Conservation (phyloP, 2,329 filamentous ascomycete genomes). For the Myriosclerotinia duriaeana region DNA sequence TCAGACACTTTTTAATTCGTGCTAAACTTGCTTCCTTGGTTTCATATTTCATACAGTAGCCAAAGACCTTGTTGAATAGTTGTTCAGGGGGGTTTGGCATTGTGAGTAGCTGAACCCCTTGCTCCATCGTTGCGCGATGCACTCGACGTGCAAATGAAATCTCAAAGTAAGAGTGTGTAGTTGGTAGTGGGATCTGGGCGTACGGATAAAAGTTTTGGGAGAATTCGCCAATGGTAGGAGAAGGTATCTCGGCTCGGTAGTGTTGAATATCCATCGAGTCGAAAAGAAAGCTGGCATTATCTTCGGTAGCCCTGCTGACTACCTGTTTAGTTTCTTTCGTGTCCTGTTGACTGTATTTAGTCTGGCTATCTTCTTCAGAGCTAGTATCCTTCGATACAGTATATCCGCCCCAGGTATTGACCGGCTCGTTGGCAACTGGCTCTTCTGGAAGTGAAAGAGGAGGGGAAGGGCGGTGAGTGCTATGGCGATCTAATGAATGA, state of each 20-base stretch:
- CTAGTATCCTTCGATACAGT: conserved; percentile 32
- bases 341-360: conserved; percentile 25
- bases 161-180: conserved; percentile 62
- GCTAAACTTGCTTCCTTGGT: conserved; percentile 48
- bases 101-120: conserved; percentile 57
- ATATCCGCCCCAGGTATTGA: conserved; percentile 32
- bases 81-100: conserved; percentile 50
- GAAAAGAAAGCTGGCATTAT: conserved; percentile 56
- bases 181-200: conserved; percentile 46
- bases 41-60: conserved; percentile 66
- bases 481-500: not conserved
- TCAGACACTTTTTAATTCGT: conserved; percentile 42
- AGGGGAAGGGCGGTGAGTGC: conserved; percentile 17
- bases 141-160: conserved; percentile 68
- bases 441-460: conserved; percentile 18
- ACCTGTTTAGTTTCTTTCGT: conserved; percentile 41
- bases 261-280: conserved; percentile 39
- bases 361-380: conserved; percentile 28
- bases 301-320: conserved; percentile 51
- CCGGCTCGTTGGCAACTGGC: not conserved
- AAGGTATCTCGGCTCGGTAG: conserved; percentile 34
- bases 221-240: conserved; percentile 37
- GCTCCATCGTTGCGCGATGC: conserved; percentile 64
- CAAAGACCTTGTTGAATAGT: conserved; percentile 60
- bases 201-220: conserved; percentile 36